Evolutionary conservation across 1,284 basidiomycete genomes (phyloP), one percentile per base, ranked within the genome.

Genomic region (Cystobasidium slooffiae): DNA sequence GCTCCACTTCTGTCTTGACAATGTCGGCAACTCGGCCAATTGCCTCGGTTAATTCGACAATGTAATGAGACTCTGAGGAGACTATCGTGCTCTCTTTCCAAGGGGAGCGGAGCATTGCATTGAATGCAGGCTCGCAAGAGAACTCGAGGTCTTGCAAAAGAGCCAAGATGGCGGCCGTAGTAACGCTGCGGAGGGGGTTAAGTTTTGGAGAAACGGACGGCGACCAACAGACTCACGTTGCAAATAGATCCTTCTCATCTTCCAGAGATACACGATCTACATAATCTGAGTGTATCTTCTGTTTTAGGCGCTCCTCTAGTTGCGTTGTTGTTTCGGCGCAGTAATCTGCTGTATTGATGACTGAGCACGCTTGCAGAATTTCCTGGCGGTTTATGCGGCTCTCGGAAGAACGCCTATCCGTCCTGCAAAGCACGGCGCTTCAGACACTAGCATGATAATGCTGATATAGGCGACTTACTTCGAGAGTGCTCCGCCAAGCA

Each of bases 331-430:
- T 99, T 4, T 88, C 90, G 78, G 94, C 91, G 82, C 97, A 99
- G 82, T 99, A 99, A 80, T 99, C 96, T 1, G 95, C 95, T 0
- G 97, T 99, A 81, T 99, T 99, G 80, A 99, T 89, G 24, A 97
- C 84, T 20, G 93, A 84, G 80, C 92, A 94, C 0, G 91, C 88
- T 76, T 91, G 92, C 77, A 88, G 89, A 46, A 97, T 82, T 75
- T 94, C 90, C 12, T 85, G 85, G 5, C 87, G 77, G 80, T 94
- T 93, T 44, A 88, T 86, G n/a, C 90, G 87, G 0, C 88, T 87
- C 67, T 97, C 94, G 16, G 85, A 84, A 0, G 93, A 94, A 77
- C 86, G 87, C 6, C 93, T 88, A 68, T 84, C 78, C 70, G 82
- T 63, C 83, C 82, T 74, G 81, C 68, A 9, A 58, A 74, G 46